Conservation (phyloP, 1,284 basidiomycete species). For the Takashimella koratensis region DNA sequence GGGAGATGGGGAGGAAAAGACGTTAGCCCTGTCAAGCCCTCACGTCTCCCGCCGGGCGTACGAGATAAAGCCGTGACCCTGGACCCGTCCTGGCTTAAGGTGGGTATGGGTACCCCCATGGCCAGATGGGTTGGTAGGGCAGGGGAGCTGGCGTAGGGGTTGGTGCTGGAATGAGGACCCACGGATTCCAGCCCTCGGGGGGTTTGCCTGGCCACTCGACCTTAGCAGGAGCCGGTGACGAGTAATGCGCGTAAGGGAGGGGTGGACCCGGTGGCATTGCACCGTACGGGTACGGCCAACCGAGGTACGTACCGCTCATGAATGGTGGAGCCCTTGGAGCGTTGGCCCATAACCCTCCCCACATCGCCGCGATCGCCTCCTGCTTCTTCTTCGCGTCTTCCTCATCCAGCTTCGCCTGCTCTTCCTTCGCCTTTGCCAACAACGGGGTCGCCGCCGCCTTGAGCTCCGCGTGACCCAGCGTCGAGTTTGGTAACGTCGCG, state of each 20-base stretch:
- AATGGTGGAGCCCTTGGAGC: slow-evolving; percentile 10
- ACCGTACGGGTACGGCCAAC: slow-evolving; percentile 30
- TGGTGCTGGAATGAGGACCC: too few relatives aligned
- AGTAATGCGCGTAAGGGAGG: too few relatives aligned
- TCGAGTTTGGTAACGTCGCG: slow-evolving; percentile 12
- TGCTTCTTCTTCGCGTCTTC: slow-evolving; percentile 36
- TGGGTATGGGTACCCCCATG: too few relatives aligned
- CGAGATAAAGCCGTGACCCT: too few relatives aligned
- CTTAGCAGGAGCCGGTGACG: not conserved
- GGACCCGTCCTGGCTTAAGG: too few relatives aligned
- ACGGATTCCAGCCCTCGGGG: too few relatives aligned
- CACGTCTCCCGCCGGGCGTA: too few relatives aligned
- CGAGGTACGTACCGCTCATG: slow-evolving; percentile 2
- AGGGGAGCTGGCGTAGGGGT: too few relatives aligned
- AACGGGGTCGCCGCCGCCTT: slow-evolving; percentile 33
- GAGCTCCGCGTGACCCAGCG: slow-evolving; percentile 26
- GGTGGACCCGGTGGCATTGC: slow-evolving; percentile 12
- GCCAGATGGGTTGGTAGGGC: too few relatives aligned
- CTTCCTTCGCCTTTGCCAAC: slow-evolving; percentile 18
- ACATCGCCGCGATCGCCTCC: slow-evolving; percentile 33
- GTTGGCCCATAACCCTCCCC: slow-evolving; percentile 39
- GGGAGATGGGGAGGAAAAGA: too few relatives aligned
- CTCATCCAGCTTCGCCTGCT: slow-evolving; percentile 21
- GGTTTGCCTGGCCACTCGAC: too few relatives aligned
- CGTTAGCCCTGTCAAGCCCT: too few relatives aligned